Base-by-base conservation (phyloP, 1,284 basidiomycete genomes). In the Ustilago lituana region DNA sequence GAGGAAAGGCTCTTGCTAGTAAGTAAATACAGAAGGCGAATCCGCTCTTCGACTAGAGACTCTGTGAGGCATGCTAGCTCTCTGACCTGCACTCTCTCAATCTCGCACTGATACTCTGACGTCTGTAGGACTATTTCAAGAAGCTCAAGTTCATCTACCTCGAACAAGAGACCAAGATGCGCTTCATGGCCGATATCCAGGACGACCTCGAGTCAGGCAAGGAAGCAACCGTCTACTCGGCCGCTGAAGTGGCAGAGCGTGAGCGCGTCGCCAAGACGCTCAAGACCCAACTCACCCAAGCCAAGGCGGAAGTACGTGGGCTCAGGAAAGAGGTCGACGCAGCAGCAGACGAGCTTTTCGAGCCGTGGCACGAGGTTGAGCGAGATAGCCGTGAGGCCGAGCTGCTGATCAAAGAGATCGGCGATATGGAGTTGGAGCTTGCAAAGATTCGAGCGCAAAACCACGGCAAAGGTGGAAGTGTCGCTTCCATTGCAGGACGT, bases 81-180 rank as follows among this genome's bases (percentile, higher is more conserved):
- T 4, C 1, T n/a, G 22, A 19, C 22, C 39, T 32, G 49, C n/a
- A n/a, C n/a, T n/a, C n/a, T n/a, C n/a, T n/a, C n/a, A n/a, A n/a
- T n/a, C n/a, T n/a, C n/a, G n/a, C n/a, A n/a, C n/a, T n/a, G n/a
- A n/a, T n/a, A n/a, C n/a, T 11, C 27, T 11, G 40, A 47, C 9
- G 5, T 27, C 8, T 23, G 5, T 31, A 36, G 29, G 74, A 76
- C 62, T 77, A 78, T 52, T 78, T 75, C 50, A 74, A 72, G 50
- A 77, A 78, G 64, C 74, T 78, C 51, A 78, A 78, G 47, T 78
- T 78, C 48, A 77, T 77, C 57, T 76, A 76, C 45, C 58, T 78
- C 35, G 76, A 78, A 53, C 74, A 77, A 41, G 76, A 78, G 57
- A 78, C 76, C 37, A 78, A 78, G 61, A 66, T 76, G 60, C 74